These are phyloP conservation scores for Diaporthe sp. DNA, from an alignment of 2,329 filamentous ascomycete genomes.

Conservation along the genomic window DNA sequence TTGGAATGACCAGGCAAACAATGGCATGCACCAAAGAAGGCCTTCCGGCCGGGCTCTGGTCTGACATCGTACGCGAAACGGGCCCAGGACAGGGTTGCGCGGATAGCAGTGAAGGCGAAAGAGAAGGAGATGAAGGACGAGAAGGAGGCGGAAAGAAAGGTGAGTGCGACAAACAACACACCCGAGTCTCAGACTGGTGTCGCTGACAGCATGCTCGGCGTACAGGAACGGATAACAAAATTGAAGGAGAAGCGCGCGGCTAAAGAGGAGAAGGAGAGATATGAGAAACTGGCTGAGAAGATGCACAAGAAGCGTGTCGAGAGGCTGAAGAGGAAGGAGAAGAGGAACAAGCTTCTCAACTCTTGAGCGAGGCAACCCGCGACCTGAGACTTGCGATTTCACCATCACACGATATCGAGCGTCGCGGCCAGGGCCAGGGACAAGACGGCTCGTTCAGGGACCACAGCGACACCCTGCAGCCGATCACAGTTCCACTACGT, in stretches of 20 bases:
- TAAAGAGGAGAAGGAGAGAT: constrained; percentile 94
- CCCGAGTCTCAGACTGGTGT: constrained; percentile 14
- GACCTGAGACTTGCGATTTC: constrained; percentile 9
- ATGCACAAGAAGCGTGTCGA: constrained; percentile 98
- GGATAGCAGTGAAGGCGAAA: constrained; percentile 86
- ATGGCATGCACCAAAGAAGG: constrained; percentile 87
- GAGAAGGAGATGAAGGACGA: constrained; percentile 97
- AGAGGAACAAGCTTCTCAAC: constrained; percentile 89
- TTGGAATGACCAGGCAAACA: constrained; percentile 82
- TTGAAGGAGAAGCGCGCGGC: constrained; percentile 88
- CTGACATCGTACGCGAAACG: constrained; percentile 85
- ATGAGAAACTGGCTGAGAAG: constrained; percentile 94
- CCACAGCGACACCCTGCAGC: constrained; percentile 13
- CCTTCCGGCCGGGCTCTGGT: constrained; percentile 86
- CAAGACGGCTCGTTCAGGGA: background rate
- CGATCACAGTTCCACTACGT: constrained; percentile 26
- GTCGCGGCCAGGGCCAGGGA: constrained; percentile 21
- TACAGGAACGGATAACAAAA: constrained; percentile 79
- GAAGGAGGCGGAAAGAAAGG: constrained; percentile 90
- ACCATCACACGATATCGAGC: constrained; percentile 13
- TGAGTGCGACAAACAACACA: constrained; percentile 56
- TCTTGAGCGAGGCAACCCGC: constrained; percentile 60
- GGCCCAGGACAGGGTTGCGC: constrained; percentile 76
- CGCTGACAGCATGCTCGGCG: constrained; percentile 33
- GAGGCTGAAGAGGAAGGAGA: constrained; percentile 93